phyloP scores from a whole-genome alignment of 768 basidiomycete genomes.

The Boletus bicolor region DNA sequence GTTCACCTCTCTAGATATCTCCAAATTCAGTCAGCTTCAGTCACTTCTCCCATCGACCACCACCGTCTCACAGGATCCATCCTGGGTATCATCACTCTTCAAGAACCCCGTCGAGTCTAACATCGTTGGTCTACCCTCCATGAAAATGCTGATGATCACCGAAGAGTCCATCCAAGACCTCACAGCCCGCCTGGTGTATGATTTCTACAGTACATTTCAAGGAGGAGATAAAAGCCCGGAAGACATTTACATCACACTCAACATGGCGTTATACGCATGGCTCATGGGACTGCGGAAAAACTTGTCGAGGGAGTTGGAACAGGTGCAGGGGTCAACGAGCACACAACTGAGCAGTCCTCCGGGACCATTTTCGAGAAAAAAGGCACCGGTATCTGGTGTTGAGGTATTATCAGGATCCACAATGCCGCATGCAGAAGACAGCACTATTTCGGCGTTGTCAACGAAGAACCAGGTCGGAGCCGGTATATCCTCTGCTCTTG shows the following conservation, averaged over 20 bases:
- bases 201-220: slow-evolving; percentile 71
- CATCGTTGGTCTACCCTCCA: slow-evolving; percentile 77
- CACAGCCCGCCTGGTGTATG: slow-evolving; percentile 51
- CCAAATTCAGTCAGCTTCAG: slow-evolving; percentile 62
- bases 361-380: slow-evolving; percentile 36
- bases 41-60: slow-evolving; percentile 44
- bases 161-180: slow-evolving; percentile 50
- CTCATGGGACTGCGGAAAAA: slow-evolving; percentile 75
- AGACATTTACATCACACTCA: slow-evolving; percentile 83
- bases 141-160: slow-evolving; percentile 79
- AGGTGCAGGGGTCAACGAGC: slow-evolving; percentile 58
- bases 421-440: slow-evolving; percentile 9
- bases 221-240: slow-evolving; percentile 55
- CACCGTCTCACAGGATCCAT: slow-evolving; percentile 39
- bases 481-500: not conserved
- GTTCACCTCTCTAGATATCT: slow-evolving; percentile 74
- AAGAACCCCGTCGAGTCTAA: slow-evolving; percentile 64
- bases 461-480: slow-evolving; percentile 11
- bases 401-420: slow-evolving; percentile 12
- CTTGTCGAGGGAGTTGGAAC: slow-evolving; percentile 73
- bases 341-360: slow-evolving; percentile 37
- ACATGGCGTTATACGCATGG: slow-evolving; percentile 80
- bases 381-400: slow-evolving; percentile 17
- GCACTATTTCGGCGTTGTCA: not conserved
- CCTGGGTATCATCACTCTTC: slow-evolving; percentile 61